A percentile compares a stretch with the other conserved stretches of the same genome.
These are phyloP conservation scores for Symbiotaphrina buchneri DNA, from an alignment of 495 filamentous ascomycete genomes.

Conservation along the genomic window DNA sequence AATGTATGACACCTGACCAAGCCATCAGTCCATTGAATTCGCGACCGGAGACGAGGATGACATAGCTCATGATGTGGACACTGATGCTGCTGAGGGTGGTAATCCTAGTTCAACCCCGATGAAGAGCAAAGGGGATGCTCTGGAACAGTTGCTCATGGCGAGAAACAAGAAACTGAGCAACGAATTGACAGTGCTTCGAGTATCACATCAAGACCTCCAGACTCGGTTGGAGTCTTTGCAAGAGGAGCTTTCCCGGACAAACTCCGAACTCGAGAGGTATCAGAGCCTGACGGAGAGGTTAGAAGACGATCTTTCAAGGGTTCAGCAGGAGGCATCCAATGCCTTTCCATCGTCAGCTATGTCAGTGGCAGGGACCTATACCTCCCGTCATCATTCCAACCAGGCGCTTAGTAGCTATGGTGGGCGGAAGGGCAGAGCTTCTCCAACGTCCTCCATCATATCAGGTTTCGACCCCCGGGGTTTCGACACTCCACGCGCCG, in stretches of 20 bases:
- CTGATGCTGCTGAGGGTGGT: conserved; percentile 6
- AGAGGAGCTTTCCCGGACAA: conserved; percentile 62
- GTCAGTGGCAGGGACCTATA: conserved; percentile 87
- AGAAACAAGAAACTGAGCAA: conserved; percentile 91
- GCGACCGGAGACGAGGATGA: conserved; percentile 75
- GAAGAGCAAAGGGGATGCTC: conserved; percentile 48
- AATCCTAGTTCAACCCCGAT: too few relatives aligned
- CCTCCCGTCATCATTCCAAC: conserved; percentile 60
- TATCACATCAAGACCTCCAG: conserved; percentile 86
- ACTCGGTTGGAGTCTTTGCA: conserved; percentile 56
- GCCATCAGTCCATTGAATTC: conserved; percentile 66
- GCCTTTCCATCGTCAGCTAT: conserved; percentile 64
- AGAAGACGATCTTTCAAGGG: conserved; percentile 71
- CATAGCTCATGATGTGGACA: conserved; percentile 10
- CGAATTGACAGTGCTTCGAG: conserved; percentile 76
- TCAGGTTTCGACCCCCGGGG: conserved; percentile 68
- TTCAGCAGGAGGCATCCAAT: conserved; percentile 69
- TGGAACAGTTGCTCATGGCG: conserved; percentile 78
- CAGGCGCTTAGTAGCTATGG: conserved; percentile 44
- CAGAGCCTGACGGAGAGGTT: conserved; percentile 69
- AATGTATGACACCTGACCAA: too few relatives aligned
- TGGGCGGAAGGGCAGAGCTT: conserved; percentile 42
- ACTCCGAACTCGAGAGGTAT: conserved; percentile 67
- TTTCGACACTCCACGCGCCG: conserved; percentile 34
- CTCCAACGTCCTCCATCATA: conserved; percentile 93